Base-by-base conservation (phyloP, 1,139 yeast species). In the Taiozyma sp. region DNA sequence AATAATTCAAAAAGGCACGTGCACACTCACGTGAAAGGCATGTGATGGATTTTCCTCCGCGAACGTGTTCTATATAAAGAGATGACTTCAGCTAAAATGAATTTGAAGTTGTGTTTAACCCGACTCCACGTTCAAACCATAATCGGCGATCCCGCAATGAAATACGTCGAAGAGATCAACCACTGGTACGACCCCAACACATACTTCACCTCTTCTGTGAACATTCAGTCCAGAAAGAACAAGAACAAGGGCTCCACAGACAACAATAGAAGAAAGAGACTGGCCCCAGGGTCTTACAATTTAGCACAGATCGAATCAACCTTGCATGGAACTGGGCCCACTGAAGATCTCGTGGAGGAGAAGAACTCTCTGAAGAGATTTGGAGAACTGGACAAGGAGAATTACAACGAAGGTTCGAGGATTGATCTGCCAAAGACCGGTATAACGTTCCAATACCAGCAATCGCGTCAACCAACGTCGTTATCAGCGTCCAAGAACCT, bases 321-420 rank as follows among this genome's bases (percentile, higher is more conserved):
- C 12, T 32, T 61, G 8, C 65, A 61, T 45, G 65, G 64, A 0
- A 61, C 65, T 2, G 61, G 57, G 28, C 52, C 59, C 4, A 52
- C 62, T 4, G 67, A 61, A 34, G 61, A 60, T 27, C 51, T 63
- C 6, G 51, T 59, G 2, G 74, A 69, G 48, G 63, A 64, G 51
- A 66, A 67, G 52, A 67, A 66, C 46, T 69, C 73, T 1, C 57
- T 59, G 23, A 70, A 70, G 52, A 56, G 78, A 43, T 70, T 71
- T 46, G 68, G 65, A 4, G 77, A 73, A 50, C 56, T 74, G 19
- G 73, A 71, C 51, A 56, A 69, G 29, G 78, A 74, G 57, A 73
- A 73, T 53, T 73, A 71, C 55, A 70, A 65, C 54, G 76, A 72
- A 24, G 51, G 43, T 32, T 52, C 61, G 3, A 65, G 65, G 47